These are phyloP conservation scores for Drosera capensis DNA, from an alignment of 148 eudicot genomes.

Conservation along the genomic window DNA sequence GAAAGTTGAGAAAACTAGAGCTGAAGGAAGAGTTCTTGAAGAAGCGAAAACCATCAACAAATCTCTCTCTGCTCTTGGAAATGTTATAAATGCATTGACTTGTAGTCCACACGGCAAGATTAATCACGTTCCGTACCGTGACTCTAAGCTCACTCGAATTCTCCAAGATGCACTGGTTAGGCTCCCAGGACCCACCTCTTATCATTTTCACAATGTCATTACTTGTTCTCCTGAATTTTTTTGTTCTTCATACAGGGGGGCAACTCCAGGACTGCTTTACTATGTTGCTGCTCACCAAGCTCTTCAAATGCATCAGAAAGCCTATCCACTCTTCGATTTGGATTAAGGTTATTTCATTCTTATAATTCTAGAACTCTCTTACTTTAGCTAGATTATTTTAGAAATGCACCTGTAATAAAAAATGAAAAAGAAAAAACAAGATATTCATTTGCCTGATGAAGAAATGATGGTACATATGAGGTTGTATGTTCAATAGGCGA, in stretches of 20 bases:
- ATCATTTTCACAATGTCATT: background rate
- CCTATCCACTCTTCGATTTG: constrained; percentile 78
- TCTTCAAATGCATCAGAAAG: constrained; percentile 64
- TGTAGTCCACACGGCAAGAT: constrained; percentile 35
- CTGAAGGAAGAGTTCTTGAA: constrained; percentile 80
- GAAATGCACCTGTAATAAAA: no score
- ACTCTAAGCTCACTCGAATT: constrained; percentile 86
- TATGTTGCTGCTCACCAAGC: constrained; percentile 80
- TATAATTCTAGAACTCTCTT: no score
- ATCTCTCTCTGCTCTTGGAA: constrained; percentile 82
- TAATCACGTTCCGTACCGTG: constrained; percentile 61
- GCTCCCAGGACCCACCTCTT: constrained; percentile 7
- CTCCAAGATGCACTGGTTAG: constrained; percentile 85
- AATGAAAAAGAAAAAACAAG: no score
- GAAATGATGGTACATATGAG: no score
- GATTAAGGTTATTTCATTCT: constrained; percentile 40
- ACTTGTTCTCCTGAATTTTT: constrained; percentile 1
- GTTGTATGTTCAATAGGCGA: no score
- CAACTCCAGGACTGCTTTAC: constrained; percentile 64
- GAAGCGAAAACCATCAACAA: constrained; percentile 91
- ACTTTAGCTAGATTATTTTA: no score
- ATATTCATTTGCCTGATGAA: no score
- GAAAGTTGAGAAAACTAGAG: constrained; percentile 81
- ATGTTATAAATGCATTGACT: constrained; percentile 85
- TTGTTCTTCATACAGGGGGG: constrained; percentile 49